A percentile compares a stretch with the other conserved stretches of the same genome.
Evolutionary conservation across 2,329 filamentous ascomycete species (phyloP).

Genomic region (Botryotinia narcissicola): DNA sequence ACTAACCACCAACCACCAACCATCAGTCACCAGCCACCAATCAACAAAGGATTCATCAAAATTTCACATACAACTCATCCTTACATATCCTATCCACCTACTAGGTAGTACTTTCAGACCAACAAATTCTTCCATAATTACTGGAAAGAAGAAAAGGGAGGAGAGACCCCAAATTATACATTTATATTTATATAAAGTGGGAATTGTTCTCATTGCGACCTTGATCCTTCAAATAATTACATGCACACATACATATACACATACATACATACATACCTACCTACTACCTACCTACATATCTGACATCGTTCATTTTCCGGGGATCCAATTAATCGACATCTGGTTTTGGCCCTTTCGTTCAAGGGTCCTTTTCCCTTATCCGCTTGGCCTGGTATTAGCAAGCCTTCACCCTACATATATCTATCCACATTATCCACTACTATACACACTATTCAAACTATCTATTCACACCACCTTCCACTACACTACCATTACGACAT

Average conservation of each 20-base stretch:
- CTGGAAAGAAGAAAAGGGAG: background rate
- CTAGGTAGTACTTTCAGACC: too few species aligned
- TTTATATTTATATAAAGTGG: background rate
- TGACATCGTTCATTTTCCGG: slow-evolving; percentile 3
- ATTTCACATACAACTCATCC: background rate
- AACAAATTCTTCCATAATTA: background rate
- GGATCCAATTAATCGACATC: slow-evolving; percentile 18
- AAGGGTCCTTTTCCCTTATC: slow-evolving; percentile 16
- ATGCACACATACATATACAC: background rate
- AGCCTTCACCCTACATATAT: slow-evolving; percentile 2
- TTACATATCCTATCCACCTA: too few species aligned
- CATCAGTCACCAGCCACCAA: background rate
- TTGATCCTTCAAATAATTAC: background rate
- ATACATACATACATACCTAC: background rate
- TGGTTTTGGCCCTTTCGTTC: background rate
- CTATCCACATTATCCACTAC: slow-evolving; percentile 1
- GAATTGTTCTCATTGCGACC: background rate
- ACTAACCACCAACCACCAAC: background rate
- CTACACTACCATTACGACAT: background rate
- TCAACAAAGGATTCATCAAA: background rate
- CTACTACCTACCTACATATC: background rate
- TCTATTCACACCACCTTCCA: background rate
- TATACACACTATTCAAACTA: too few species aligned
- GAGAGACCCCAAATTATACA: background rate
- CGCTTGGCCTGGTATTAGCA: slow-evolving; percentile 14